Evolutionary conservation across 2,329 filamentous ascomycete species (phyloP), one percentile per base, ranked within the genome.

Genomic region (Alternaria novae-zelandiae): DNA sequence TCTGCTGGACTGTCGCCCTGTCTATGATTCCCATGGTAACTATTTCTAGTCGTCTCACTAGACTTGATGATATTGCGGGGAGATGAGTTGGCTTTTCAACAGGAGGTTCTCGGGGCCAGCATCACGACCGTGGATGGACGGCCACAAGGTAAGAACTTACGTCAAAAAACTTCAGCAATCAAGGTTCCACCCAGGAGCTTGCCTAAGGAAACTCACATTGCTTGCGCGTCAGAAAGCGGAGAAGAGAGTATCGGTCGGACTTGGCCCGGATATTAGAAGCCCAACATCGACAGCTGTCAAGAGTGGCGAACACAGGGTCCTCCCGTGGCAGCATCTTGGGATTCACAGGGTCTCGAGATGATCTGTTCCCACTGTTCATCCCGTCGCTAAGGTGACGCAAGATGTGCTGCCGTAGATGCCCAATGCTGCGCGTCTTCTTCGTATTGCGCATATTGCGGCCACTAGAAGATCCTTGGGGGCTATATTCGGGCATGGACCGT

Each of bases 281-380:
- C 58, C 45, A 61, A 57, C 41, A 46, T 32, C n/a, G 44, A 46
- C 44, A 56, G 43, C 44, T 49, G 44, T 25, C 25, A 25, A 46
- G 54, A 44, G 30, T 47, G 44, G 49, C 44, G 12, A 59, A 20
- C 20, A 54, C 26, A 54, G 44, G 47, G 50, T 44, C 50, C 36
- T 49, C 12, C 45, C 41, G 15, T 51, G 41, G 8, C 30, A 28
- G 47, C 20, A 32, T 41, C 4, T 43, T 11, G 30, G 32, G 49
- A 59, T 63, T 32, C 13, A 44, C 60, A 60, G 61, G 61, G 51
- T 63, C 57, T 44, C 15, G 46, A 53, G 26, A 60, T 51, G 57
- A 51, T 30, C 51, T 23, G 28, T 60, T 15, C 57, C 45, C 51
- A 51, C 44, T 60, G 28, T 47, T 47, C 44, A 49, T 54, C 50